phyloP scores from a whole-genome alignment of 257 asterid genomes.

The Rehmannia glutinosa region DNA sequence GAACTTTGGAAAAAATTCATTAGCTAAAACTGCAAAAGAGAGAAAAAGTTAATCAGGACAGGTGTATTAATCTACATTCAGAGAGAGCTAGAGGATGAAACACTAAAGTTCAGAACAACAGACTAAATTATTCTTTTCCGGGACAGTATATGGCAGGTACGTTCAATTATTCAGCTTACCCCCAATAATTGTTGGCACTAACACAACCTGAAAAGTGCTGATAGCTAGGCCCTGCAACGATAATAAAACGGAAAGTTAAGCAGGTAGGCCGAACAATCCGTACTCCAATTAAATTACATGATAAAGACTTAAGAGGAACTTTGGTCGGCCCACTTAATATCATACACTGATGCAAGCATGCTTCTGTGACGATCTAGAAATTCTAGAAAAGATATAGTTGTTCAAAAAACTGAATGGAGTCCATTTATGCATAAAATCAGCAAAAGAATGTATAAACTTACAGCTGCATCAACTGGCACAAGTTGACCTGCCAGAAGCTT shows the following conservation, averaged over 20 bases:
- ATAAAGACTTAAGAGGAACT: neutral
- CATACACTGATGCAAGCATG: too few relatives aligned
- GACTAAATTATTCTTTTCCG: neutral
- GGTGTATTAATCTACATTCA: neutral
- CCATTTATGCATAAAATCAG: neutral
- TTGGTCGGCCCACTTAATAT: neutral
- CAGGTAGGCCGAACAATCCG: neutral
- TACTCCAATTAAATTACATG: neutral
- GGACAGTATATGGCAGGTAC: neutral
- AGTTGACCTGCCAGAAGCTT: constrained; percentile 96
- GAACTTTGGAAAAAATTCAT: constrained; percentile 88
- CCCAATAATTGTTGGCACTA: constrained; percentile 92
- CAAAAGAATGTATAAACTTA: constrained; percentile 34
- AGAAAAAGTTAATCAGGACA: neutral
- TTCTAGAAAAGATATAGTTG: constrained; percentile 1
- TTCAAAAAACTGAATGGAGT: neutral
- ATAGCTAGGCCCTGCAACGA: constrained; percentile 82
- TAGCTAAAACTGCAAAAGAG: constrained; percentile 64
- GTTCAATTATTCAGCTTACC: constrained; percentile 46
- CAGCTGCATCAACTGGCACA: constrained; percentile 99
- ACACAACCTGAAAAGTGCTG: constrained; percentile 94
- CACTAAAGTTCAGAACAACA: neutral
- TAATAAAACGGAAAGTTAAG: constrained; percentile 5
- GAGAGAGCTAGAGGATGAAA: constrained; percentile 9
- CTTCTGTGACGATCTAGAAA: neutral